phyloP scores from a whole-genome alignment of 257 asterid species.

The Primulina huaijiensis region DNA sequence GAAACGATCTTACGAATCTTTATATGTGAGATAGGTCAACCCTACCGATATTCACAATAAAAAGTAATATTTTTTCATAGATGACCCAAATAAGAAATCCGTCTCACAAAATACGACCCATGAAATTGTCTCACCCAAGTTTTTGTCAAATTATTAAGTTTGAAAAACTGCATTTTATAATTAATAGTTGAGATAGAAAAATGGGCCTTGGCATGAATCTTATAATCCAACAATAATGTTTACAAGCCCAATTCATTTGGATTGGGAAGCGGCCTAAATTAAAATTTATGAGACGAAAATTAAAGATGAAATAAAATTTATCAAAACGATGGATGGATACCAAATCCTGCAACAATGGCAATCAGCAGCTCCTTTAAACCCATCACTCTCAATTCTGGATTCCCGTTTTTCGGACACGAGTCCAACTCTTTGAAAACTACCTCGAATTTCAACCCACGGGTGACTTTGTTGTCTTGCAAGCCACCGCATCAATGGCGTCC shows the following conservation, averaged over 20 bases:
- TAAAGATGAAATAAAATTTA: too few relatives aligned
- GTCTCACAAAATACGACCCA: too few relatives aligned
- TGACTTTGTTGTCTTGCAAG: constrained; percentile 2
- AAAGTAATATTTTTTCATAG: too few relatives aligned
- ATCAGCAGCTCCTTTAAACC: constrained; percentile 35
- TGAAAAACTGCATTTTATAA: too few relatives aligned
- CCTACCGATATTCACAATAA: too few relatives aligned
- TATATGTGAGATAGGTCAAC: too few relatives aligned
- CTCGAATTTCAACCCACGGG: constrained; percentile 17
- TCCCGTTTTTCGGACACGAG: constrained; percentile 4
- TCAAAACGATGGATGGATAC: neutral
- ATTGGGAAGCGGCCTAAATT: neutral
- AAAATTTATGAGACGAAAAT: too few relatives aligned
- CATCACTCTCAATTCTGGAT: constrained; percentile 31
- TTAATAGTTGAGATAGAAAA: too few relatives aligned
- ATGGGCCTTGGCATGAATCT: neutral
- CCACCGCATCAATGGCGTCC: constrained; percentile 30
- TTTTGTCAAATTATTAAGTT: too few relatives aligned
- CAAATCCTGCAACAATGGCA: neutral
- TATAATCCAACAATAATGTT: neutral
- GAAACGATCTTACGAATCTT: too few relatives aligned
- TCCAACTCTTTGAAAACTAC: constrained; percentile 15
- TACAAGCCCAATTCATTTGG: neutral
- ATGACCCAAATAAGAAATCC: too few relatives aligned
- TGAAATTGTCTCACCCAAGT: too few relatives aligned